These are phyloP conservation scores for Glycine latifolia DNA, from an alignment of 306 rosid species.

Conservation along the genomic window DNA sequence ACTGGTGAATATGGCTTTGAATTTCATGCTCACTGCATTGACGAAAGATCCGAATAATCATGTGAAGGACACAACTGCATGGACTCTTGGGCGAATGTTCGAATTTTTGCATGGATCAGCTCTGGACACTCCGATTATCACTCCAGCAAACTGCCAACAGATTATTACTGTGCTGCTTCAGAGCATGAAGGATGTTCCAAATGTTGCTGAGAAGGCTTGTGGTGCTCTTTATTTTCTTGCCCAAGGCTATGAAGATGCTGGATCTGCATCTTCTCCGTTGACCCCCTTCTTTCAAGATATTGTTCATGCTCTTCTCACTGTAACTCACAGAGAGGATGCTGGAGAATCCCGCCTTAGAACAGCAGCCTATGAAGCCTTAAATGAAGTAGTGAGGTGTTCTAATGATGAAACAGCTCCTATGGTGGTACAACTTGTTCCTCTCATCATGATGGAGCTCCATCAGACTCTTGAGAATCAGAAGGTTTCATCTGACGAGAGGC, in stretches of 20 bases:
- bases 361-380: slow-evolving; percentile 91
- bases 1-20: slow-evolving; percentile 77
- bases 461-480: slow-evolving; percentile 80
- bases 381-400: slow-evolving; percentile 95
- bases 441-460: slow-evolving; percentile 84
- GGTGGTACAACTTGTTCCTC: slow-evolving; percentile 80
- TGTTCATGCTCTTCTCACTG: slow-evolving; percentile 78
- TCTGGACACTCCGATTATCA: slow-evolving; percentile 80
- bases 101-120: slow-evolving; percentile 92
- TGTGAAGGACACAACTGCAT: slow-evolving; percentile 96
- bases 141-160: slow-evolving; percentile 79
- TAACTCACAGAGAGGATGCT: slow-evolving; percentile 87
- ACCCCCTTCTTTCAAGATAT: slow-evolving; percentile 85
- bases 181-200: slow-evolving; percentile 94
- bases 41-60: slow-evolving; percentile 84
- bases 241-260: slow-evolving; percentile 90
- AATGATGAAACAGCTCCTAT: slow-evolving; percentile 85
- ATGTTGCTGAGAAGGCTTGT: slow-evolving; percentile 98
- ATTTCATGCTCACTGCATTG: slow-evolving; percentile 83
- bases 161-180: slow-evolving; percentile 79
- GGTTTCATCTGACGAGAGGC: slow-evolving; percentile 80
- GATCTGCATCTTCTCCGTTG: slow-evolving; percentile 67
- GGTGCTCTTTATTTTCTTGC: slow-evolving; percentile 95
- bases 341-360: slow-evolving; percentile 93
- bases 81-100: slow-evolving; percentile 97